Conservation (phyloP, 495 filamentous ascomycete genomes). For the Podospora sp. region DNA sequence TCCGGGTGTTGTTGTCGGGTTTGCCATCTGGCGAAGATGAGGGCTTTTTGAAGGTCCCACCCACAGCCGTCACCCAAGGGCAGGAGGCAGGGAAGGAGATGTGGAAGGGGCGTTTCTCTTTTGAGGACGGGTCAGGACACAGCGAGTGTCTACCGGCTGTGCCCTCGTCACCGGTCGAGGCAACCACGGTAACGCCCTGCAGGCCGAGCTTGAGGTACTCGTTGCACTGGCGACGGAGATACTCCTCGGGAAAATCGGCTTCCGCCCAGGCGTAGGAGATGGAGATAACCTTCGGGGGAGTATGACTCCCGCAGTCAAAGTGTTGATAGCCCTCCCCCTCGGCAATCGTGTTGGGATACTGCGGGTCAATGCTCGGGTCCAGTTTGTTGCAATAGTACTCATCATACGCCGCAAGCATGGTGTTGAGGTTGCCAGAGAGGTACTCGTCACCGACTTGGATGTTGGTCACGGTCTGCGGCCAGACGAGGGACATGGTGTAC, state of each 20-base stretch:
- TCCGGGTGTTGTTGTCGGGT: not conserved
- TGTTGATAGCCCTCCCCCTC: not conserved
- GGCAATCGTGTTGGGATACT: conserved; percentile 51
- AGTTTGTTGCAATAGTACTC: conserved; percentile 55
- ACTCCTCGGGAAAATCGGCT: conserved; percentile 30
- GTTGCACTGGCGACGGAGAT: conserved; percentile 35
- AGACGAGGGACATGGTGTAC: conserved; percentile 44
- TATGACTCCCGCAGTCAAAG: conserved; percentile 55
- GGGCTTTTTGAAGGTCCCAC: conserved; percentile 19
- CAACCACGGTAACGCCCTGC: conserved; percentile 59
- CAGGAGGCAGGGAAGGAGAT: conserved; percentile 27
- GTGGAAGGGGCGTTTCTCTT: conserved; percentile 24
- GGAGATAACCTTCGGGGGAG: conserved; percentile 39
- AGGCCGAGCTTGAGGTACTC: conserved; percentile 64
- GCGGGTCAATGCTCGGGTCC: conserved; percentile 48
- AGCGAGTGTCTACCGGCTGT: conserved; percentile 32
- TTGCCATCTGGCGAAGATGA: not conserved
- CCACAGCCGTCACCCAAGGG: conserved; percentile 38
- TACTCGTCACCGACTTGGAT: conserved; percentile 60
- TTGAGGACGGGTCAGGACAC: conserved; percentile 16
- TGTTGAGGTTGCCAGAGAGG: conserved; percentile 53
- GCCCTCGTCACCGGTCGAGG: conserved; percentile 60
- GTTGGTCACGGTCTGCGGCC: conserved; percentile 57
- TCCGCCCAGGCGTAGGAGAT: conserved; percentile 38
- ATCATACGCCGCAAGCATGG: conserved; percentile 52